These are phyloP conservation scores for Suhomyces xylopsoci DNA, from an alignment of 805 yeast genomes.

Conservation along the genomic window DNA sequence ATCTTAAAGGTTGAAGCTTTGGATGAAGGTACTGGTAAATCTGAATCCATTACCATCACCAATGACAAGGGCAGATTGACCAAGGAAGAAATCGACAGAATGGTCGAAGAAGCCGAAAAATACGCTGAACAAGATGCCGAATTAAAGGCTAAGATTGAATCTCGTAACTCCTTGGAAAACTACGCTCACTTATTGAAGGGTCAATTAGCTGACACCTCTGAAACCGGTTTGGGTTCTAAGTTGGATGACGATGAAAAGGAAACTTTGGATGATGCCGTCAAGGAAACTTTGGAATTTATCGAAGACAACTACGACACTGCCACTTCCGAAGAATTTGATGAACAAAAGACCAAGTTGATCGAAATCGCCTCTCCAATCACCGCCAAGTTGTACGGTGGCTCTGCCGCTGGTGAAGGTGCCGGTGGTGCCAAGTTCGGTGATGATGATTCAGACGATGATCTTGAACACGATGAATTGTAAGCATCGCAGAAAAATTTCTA, in stretches of 20 bases:
- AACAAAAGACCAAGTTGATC: slow-evolving; percentile 79
- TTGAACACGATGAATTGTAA: slow-evolving; percentile 46
- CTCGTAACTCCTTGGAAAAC: slow-evolving; percentile 45
- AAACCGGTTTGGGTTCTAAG: slow-evolving; percentile 62
- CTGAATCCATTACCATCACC: slow-evolving; percentile 97
- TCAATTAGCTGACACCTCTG: slow-evolving; percentile 39
- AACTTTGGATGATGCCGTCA: slow-evolving; percentile 78
- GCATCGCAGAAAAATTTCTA: background rate
- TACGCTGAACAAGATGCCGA: slow-evolving; percentile 50
- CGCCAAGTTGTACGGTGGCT: slow-evolving; percentile 63
- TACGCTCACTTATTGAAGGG: slow-evolving; percentile 46
- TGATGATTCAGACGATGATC: slow-evolving; percentile 43
- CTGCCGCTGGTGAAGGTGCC: slow-evolving; percentile 46
- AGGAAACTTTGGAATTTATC: slow-evolving; percentile 83
- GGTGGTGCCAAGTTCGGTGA: slow-evolving; percentile 39
- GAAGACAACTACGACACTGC: slow-evolving; percentile 85
- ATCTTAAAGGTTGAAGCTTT: slow-evolving; percentile 98
- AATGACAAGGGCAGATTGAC: slow-evolving; percentile 99
- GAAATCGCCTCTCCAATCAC: slow-evolving; percentile 90
- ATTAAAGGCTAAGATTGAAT: slow-evolving; percentile 40
- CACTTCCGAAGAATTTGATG: slow-evolving; percentile 88
- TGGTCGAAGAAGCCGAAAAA: slow-evolving; percentile 98
- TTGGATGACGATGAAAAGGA: slow-evolving; percentile 90
- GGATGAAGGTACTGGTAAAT: slow-evolving; percentile 98
- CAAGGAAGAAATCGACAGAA: slow-evolving; percentile 94